These are phyloP conservation scores for Verticillium isaacii DNA, from an alignment of 2,329 filamentous ascomycete genomes.

Conservation along the genomic window DNA sequence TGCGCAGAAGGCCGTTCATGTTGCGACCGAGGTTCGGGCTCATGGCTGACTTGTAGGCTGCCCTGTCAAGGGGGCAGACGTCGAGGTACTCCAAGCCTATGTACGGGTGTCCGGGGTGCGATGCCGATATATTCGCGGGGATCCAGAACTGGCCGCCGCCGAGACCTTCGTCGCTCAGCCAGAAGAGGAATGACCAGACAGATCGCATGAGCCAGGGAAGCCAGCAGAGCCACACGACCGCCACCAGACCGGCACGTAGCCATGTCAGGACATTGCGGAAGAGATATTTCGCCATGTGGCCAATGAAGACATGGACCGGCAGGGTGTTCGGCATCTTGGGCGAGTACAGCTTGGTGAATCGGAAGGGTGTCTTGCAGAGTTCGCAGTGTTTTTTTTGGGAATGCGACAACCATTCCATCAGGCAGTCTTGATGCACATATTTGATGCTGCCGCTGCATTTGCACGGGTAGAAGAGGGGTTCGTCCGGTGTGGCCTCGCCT, in stretches of 20 bases:
- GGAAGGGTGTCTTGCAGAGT: constrained; percentile 96
- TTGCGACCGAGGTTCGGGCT: constrained; percentile 16
- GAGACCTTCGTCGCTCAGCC: constrained; percentile 77
- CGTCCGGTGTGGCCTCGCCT: constrained; percentile 74
- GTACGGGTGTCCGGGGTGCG: constrained; percentile 26
- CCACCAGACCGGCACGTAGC: constrained; percentile 73
- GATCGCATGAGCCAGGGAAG: constrained; percentile 88
- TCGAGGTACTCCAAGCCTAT: constrained; percentile 11
- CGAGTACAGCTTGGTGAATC: constrained; percentile 96
- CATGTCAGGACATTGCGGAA: constrained; percentile 69
- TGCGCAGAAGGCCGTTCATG: constrained; percentile 24
- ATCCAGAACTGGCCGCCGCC: constrained; percentile 25
- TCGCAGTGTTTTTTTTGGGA: constrained; percentile 99
- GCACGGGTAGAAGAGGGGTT: constrained; percentile 94
- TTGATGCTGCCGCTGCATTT: constrained; percentile 99
- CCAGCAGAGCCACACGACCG: constrained; percentile 81
- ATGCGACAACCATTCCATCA: constrained; percentile 98
- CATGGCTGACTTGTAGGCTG: constrained; percentile 14
- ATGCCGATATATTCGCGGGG: constrained; percentile 8
- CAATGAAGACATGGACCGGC: constrained; percentile 74
- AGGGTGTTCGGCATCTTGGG: constrained; percentile 86
- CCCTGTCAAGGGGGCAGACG: background rate
- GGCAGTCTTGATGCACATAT: constrained; percentile 93
- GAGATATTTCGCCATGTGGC: constrained; percentile 70
- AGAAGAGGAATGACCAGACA: constrained; percentile 92